Conservation (phyloP, 2,329 filamentous ascomycete species). For the Cladosporium sp. region DNA sequence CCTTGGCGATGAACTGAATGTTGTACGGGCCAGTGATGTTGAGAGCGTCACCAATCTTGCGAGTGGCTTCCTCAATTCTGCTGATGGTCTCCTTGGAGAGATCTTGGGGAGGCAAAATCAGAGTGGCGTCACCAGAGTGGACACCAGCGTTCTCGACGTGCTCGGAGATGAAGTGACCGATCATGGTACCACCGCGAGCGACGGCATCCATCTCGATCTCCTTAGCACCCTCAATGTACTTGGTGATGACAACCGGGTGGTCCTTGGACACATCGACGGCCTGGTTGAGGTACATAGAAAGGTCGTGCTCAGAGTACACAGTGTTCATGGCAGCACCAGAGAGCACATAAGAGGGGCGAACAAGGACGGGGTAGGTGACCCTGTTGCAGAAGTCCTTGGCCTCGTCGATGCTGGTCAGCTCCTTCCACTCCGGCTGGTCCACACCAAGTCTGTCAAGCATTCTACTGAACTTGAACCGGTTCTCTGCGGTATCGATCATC, state of each 20-base stretch:
- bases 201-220: conserved; percentile 99
- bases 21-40: conserved; percentile 97
- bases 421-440: conserved; percentile 97
- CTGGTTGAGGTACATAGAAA: conserved; percentile 83
- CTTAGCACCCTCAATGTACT: conserved; percentile 99
- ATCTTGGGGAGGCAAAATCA: conserved; percentile 93
- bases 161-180: conserved; percentile 96
- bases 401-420: conserved; percentile 90
- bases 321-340: conserved; percentile 99
- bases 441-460: conserved; percentile 94
- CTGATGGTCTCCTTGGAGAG: conserved; percentile 81
- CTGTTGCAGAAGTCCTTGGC: conserved; percentile 80
- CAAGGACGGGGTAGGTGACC: conserved; percentile 88
- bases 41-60: conserved; percentile 88
- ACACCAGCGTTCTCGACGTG: conserved; percentile 98
- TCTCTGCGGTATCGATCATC: conserved; percentile 98
- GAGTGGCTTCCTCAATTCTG: conserved; percentile 88
- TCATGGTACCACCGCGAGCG: conserved; percentile 78
- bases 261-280: conserved; percentile 90
- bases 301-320: conserved; percentile 90
- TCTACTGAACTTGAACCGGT: conserved; percentile 96
- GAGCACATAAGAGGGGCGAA: conserved; percentile 92
- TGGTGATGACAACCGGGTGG: conserved; percentile 96
- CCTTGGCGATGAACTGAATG: conserved; percentile 99
- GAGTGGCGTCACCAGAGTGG: conserved; percentile 93